Conservation (phyloP, 1,284 basidiomycete genomes). For the Trametes pubescens region DNA sequence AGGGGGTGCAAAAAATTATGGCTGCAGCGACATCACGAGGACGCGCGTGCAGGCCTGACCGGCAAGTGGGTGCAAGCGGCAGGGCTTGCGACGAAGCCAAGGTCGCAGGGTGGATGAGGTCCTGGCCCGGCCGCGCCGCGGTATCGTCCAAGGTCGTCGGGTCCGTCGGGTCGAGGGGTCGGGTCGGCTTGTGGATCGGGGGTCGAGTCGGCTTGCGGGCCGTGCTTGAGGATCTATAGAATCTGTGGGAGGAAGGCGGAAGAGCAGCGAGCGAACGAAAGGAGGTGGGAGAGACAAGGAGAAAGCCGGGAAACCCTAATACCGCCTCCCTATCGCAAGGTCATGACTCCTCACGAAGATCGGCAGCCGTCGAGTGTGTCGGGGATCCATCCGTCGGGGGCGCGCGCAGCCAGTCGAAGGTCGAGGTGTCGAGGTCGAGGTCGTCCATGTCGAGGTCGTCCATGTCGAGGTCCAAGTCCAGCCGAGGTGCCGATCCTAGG, state of each 20-base stretch:
- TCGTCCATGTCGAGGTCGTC: conserved; percentile 1
- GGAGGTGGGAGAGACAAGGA: neutral
- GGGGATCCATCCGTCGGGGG: neutral
- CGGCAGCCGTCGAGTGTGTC: neutral
- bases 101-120: neutral
- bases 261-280: neutral
- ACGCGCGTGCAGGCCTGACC: conserved; percentile 1
- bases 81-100: neutral
- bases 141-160: too few species aligned
- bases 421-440: neutral
- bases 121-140: neutral
- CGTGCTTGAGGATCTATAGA: neutral
- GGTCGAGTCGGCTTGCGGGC: neutral
- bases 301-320: neutral
- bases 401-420: neutral
- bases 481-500: neutral
- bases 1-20: neutral
- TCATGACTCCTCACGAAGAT: neutral
- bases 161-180: neutral
- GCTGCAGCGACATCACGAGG: conserved; percentile 5
- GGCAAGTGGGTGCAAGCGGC: neutral
- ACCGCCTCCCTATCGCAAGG: neutral
- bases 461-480: neutral
- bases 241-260: neutral
- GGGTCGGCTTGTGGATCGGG: neutral